phyloP scores from a whole-genome alignment of 2,329 filamentous ascomycete genomes.

The Colletotrichum gloeosporioides region DNA sequence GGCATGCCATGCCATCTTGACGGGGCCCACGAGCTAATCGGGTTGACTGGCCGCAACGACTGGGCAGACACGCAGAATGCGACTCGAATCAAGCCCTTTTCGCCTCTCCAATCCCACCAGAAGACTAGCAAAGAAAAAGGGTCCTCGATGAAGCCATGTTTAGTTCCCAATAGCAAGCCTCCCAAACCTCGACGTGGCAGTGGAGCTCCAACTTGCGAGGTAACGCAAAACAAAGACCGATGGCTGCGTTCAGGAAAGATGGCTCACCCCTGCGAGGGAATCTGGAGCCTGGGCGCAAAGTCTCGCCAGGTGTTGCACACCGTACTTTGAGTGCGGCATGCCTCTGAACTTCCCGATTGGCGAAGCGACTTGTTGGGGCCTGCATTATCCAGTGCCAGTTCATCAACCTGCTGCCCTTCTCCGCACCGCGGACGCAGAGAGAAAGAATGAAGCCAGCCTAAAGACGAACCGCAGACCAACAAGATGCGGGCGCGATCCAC shows the following conservation, averaged over 20 bases:
- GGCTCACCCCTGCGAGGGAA: conserved; percentile 13
- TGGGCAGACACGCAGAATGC: conserved; percentile 16
- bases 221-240: conserved; percentile 20
- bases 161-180: neutral
- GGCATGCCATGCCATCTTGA: neutral
- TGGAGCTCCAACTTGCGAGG: conserved; percentile 13
- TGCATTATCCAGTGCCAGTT: conserved; percentile 17
- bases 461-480: neutral
- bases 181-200: conserved; percentile 18
- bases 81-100: neutral
- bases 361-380: conserved; percentile 17
- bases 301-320: conserved; percentile 21
- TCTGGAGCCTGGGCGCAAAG: conserved; percentile 17
- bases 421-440: conserved; percentile 1
- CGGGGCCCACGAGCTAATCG: conserved; percentile 20
- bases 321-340: conserved; percentile 16
- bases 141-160: neutral
- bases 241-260: conserved; percentile 13
- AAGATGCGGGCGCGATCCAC: conserved; percentile 5
- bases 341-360: conserved; percentile 21
- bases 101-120: neutral
- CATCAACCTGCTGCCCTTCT: neutral
- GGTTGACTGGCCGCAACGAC: neutral
- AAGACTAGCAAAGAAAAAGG: neutral
- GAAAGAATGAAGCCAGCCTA: neutral